phyloP scores from a whole-genome alignment of 257 asterid species.

The Capsicum pubescens region DNA sequence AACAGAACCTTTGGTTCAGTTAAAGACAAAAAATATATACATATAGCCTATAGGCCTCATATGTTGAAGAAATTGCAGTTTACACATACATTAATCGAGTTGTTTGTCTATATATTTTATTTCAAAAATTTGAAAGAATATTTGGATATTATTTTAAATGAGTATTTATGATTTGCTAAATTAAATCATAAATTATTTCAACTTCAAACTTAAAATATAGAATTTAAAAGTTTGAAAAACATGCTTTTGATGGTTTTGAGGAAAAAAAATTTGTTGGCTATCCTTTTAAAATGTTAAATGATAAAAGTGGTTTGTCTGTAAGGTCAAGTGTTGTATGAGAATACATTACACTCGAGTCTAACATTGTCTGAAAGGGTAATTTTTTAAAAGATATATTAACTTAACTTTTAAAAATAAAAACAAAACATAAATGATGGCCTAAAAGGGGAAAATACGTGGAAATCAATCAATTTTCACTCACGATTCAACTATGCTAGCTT shows the following conservation, averaged over 20 bases:
- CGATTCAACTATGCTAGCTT: background rate
- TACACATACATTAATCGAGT: background rate
- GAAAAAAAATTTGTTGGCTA: too few species aligned
- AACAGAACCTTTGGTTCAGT: background rate
- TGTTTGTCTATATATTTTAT: background rate
- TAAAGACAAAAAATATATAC: slow-evolving; percentile 15
- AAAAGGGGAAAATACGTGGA: background rate
- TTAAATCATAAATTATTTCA: too few species aligned
- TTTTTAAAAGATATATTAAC: background rate
- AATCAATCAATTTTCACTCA: background rate
- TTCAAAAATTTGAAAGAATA: background rate
- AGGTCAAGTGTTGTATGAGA: too few species aligned
- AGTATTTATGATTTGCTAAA: too few species aligned
- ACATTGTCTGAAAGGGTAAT: background rate
- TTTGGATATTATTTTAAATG: too few species aligned
- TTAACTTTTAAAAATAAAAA: background rate
- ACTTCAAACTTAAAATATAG: too few species aligned
- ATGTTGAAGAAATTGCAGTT: slow-evolving; percentile 17
- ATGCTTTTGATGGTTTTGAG: too few species aligned
- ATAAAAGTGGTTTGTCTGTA: too few species aligned
- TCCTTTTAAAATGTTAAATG: background rate
- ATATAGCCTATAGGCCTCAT: slow-evolving; percentile 1
- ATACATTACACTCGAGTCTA: background rate
- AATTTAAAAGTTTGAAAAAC: too few species aligned
- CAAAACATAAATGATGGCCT: background rate